Evolutionary conservation across 2,329 filamentous ascomycete species (phyloP).

Genomic region (Penicillium expansum): DNA sequence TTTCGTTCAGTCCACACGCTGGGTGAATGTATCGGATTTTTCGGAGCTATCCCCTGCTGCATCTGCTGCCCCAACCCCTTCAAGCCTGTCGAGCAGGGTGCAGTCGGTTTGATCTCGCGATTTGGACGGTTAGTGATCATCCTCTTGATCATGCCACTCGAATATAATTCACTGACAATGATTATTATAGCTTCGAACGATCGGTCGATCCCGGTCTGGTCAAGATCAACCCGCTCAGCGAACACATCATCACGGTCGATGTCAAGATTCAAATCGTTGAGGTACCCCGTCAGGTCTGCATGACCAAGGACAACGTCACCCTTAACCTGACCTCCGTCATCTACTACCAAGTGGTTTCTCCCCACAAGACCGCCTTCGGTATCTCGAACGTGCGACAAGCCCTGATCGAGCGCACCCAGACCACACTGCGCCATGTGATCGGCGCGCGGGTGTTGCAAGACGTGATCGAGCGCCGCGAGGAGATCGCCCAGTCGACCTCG

Average conservation of each 20-base stretch:
- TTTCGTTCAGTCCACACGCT: slow-evolving; percentile 62
- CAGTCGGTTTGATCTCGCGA: slow-evolving; percentile 92
- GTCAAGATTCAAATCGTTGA: slow-evolving; percentile 99
- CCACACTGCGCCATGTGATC: slow-evolving; percentile 92
- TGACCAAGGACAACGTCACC: slow-evolving; percentile 99
- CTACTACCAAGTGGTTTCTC: slow-evolving; percentile 95
- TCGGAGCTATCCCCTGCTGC: slow-evolving; percentile 89
- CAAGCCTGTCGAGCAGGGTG: slow-evolving; percentile 86
- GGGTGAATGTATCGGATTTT: slow-evolving; percentile 69
- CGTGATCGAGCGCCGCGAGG: slow-evolving; percentile 96
- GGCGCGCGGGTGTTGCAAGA: slow-evolving; percentile 94
- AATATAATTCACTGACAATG: slow-evolving; percentile 1
- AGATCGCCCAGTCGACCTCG: slow-evolving; percentile 89
- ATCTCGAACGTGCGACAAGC: slow-evolving; percentile 93
- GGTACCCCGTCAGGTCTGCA: slow-evolving; percentile 94
- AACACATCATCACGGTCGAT: slow-evolving; percentile 85
- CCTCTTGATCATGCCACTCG: no score
- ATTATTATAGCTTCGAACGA: slow-evolving; percentile 66
- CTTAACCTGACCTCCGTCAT: slow-evolving; percentile 93
- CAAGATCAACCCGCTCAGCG: slow-evolving; percentile 93
- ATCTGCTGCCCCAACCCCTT: slow-evolving; percentile 92
- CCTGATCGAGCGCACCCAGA: slow-evolving; percentile 97
- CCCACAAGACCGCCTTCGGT: slow-evolving; percentile 95
- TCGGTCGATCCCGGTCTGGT: slow-evolving; percentile 95
- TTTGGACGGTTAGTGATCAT: slow-evolving; percentile 62